These are phyloP conservation scores for Pseudogymnoascus pannorum DNA, from an alignment of 2,329 filamentous ascomycete species.

Conservation along the genomic window DNA sequence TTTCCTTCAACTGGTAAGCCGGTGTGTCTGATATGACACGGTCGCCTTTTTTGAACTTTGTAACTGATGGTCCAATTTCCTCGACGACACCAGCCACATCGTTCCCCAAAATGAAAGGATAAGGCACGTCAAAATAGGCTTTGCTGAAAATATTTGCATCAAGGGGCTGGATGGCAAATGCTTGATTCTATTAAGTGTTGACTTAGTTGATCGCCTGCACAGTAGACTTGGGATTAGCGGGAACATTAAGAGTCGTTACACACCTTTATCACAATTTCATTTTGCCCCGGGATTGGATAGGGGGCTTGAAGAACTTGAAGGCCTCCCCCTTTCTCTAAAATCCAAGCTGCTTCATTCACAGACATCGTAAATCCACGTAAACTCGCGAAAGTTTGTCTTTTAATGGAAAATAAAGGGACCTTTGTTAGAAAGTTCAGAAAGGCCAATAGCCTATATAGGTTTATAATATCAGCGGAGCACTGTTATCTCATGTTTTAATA, in stretches of 20 bases:
- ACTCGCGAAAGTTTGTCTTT: not conserved
- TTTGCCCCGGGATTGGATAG: constrained; percentile 28
- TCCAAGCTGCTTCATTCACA: constrained; percentile 21
- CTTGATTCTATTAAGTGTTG: constrained; percentile 22
- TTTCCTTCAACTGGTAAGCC: not conserved
- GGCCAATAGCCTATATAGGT: not conserved
- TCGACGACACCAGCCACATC: constrained; percentile 50
- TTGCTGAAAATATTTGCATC: constrained; percentile 26
- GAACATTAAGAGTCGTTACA: not conserved
- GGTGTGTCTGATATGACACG: constrained; percentile 32
- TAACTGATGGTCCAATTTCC: constrained; percentile 37
- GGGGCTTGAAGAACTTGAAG: constrained; percentile 32
- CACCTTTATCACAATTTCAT: constrained; percentile 33
- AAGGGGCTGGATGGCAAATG: constrained; percentile 36
- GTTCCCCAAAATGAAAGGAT: constrained; percentile 38
- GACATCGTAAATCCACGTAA: constrained; percentile 7
- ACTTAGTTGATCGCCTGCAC: not conserved
- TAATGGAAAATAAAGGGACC: not conserved
- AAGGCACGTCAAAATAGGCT: constrained; percentile 30
- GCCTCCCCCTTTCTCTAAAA: constrained; percentile 24
- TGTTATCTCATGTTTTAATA: too few relatives aligned
- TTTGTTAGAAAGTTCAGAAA: constrained; percentile 23
- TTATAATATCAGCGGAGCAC: too few relatives aligned
- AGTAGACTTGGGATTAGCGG: too few relatives aligned
- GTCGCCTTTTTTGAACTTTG: constrained; percentile 44